phyloP scores from a whole-genome alignment of 352 stramenopile species.

The Phytophthora sojae region DNA sequence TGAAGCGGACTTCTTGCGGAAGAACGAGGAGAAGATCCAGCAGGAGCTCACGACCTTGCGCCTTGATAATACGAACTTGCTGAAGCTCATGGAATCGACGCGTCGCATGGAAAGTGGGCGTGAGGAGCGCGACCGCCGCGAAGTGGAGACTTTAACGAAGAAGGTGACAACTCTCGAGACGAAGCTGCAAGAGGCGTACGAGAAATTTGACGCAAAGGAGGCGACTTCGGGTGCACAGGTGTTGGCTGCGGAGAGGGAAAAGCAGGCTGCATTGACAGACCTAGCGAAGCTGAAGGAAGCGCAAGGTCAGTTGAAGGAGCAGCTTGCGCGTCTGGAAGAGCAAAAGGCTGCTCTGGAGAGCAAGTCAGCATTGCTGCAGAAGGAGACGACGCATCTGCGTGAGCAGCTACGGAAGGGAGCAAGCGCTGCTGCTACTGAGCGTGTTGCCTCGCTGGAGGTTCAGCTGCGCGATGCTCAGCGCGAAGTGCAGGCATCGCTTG shows the following conservation, averaged over 20 bases:
- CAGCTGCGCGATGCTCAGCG: constrained; percentile 67
- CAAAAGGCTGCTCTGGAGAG: constrained; percentile 51
- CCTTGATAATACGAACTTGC: constrained; percentile 79
- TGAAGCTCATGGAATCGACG: constrained; percentile 82
- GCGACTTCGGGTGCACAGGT: constrained; percentile 51
- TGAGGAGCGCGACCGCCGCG: constrained; percentile 64
- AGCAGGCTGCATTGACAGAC: constrained; percentile 55
- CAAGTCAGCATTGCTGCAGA: constrained; percentile 58
- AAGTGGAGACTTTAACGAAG: constrained; percentile 53
- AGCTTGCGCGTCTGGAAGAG: constrained; percentile 61
- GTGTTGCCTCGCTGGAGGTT: constrained; percentile 66
- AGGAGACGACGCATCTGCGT: constrained; percentile 61
- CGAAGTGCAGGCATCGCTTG: constrained; percentile 62
- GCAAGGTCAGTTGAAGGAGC: constrained; percentile 47
- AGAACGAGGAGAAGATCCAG: constrained; percentile 71
- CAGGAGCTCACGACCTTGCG: constrained; percentile 65
- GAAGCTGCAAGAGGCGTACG: constrained; percentile 65
- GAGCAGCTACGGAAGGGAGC: constrained; percentile 78
- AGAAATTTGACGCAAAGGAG: constrained; percentile 74
- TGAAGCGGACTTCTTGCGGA: constrained; percentile 57
- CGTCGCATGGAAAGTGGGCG: constrained; percentile 70
- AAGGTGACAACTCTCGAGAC: constrained; percentile 60
- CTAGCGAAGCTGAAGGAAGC: constrained; percentile 51
- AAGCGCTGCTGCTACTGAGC: constrained; percentile 60
- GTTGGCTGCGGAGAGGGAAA: constrained; percentile 62